A percentile compares a stretch with the other conserved stretches of the same genome.
phyloP scores from a whole-genome alignment of 345 rosid species.

The Mangifera indica region DNA sequence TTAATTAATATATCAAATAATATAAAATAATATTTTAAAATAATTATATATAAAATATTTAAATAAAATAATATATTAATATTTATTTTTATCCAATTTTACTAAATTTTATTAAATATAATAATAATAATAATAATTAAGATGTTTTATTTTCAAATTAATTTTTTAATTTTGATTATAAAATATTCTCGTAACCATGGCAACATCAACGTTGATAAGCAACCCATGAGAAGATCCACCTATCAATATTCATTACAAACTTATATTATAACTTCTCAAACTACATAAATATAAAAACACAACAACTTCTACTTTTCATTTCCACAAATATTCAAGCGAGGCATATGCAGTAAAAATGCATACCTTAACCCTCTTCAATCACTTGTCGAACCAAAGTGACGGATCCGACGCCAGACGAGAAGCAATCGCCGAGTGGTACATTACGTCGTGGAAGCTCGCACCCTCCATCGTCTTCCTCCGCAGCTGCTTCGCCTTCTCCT shows the following conservation, averaged over 20 bases:
- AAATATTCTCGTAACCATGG: too few relatives aligned
- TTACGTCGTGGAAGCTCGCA: conserved; percentile 42
- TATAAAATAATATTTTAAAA: too few relatives aligned
- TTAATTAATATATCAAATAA: too few relatives aligned
- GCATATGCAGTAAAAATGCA: not conserved
- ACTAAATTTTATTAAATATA: too few relatives aligned
- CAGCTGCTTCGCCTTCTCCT: conserved; percentile 52
- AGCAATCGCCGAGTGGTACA: conserved; percentile 59
- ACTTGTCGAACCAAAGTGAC: conserved; percentile 14
- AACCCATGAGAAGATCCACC: not conserved
- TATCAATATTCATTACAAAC: not conserved
- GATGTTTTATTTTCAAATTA: too few relatives aligned
- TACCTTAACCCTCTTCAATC: not conserved
- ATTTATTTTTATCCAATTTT: too few relatives aligned
- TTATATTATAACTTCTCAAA: not conserved
- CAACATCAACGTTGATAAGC: too few relatives aligned
- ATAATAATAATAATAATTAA: too few relatives aligned
- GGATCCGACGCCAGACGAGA: conserved; percentile 41
- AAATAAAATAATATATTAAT: too few relatives aligned
- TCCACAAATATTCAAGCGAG: conserved; percentile 9
- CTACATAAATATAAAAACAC: not conserved
- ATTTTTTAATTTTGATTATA: too few relatives aligned
- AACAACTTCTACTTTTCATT: not conserved
- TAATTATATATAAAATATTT: too few relatives aligned
- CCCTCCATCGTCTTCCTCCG: conserved; percentile 42